Percentiles rank a stretch among this genome's conserved stretches.
phyloP scores from a whole-genome alignment of 2,329 filamentous ascomycete genomes.

The Magnaporthiopsis incrustans region DNA sequence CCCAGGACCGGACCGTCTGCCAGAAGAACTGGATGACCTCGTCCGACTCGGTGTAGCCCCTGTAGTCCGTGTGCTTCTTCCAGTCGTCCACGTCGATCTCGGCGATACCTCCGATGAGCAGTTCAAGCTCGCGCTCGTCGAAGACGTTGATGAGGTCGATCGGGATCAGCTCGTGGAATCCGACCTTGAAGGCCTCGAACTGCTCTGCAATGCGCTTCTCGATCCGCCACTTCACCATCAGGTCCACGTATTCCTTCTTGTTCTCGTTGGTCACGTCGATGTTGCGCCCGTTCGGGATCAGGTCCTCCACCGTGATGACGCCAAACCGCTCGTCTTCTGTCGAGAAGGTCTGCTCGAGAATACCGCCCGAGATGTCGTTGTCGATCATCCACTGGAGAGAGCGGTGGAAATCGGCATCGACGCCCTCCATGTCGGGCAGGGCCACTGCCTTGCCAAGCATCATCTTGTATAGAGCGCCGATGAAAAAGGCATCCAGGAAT shows the following conservation, averaged over 20 bases:
- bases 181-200: slow-evolving; percentile 94
- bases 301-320: slow-evolving; percentile 85
- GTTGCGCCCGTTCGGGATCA: slow-evolving; percentile 82
- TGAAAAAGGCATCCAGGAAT: slow-evolving; percentile 98
- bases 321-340: slow-evolving; percentile 97
- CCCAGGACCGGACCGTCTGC: slow-evolving; percentile 95
- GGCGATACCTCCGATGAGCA: slow-evolving; percentile 97
- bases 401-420: slow-evolving; percentile 94
- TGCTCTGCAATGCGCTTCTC: slow-evolving; percentile 97
- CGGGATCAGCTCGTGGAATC: slow-evolving; percentile 96
- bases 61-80: slow-evolving; percentile 99
- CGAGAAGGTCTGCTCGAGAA: slow-evolving; percentile 91
- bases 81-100: slow-evolving; percentile 99
- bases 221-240: slow-evolving; percentile 99
- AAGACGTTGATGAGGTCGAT: slow-evolving; percentile 97
- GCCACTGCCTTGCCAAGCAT: slow-evolving; percentile 87
- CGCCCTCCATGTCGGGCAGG: slow-evolving; percentile 95
- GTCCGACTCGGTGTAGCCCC: slow-evolving; percentile 95
- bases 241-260: slow-evolving; percentile 96
- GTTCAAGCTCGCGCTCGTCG: slow-evolving; percentile 91
- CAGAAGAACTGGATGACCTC: slow-evolving; percentile 98
- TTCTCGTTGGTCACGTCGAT: slow-evolving; percentile 98
- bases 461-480: slow-evolving; percentile 99
- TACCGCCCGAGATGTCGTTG: slow-evolving; percentile 87
- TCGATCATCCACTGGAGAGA: slow-evolving; percentile 97